Base-by-base conservation (phyloP, 257 asterid species). In the Solanum appendiculatum region DNA sequence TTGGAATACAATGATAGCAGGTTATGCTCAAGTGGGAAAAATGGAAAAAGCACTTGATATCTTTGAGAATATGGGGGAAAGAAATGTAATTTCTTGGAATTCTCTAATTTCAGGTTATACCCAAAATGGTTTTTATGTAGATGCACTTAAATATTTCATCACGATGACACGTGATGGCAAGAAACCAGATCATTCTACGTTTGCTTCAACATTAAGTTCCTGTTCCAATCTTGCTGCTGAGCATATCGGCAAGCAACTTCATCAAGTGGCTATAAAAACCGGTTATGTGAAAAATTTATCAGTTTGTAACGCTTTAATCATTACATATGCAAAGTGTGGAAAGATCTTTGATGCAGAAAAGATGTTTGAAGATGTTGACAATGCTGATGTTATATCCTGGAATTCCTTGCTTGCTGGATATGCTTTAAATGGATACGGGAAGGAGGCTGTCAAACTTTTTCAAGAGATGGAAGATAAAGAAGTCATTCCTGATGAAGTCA, bases 1-100 rank as follows among this genome's bases (percentile, higher is more conserved):
- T 82, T 92, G 96, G 96, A 92, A 92, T 46, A 91, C 89, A 69
- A 89, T 91, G 89, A 86, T 90, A 85, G 87, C 94, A 0, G 92
- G 92, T 39, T 89, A 88, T 68, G 91, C 90, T 85, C 88, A 85
- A 9, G 88, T 86, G 21, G 93, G 93, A 68, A 83, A 74, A 42
- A 86, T 87, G 73, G 88, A 87, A 21, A 91, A 86, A 4, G 93
- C 95, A 10, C 83, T 88, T 69, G 75, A 84, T 18, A 84, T 93
- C 78, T 88, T 91, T 68, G 86, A 90, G 86, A 86, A 85, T 46
- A 90, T 91, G 89, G 88, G 86, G 13, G 86, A 90, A 39, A 90
- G 88, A 48, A 90, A 92, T 39, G 64, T 87, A 15, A 90, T 93
- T 90, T 91, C 94, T 78, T 93, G 96, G 94, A 90, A 93, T 64